phyloP scores from a whole-genome alignment of 1,284 basidiomycete species.

The Cystobasidium sp. region DNA sequence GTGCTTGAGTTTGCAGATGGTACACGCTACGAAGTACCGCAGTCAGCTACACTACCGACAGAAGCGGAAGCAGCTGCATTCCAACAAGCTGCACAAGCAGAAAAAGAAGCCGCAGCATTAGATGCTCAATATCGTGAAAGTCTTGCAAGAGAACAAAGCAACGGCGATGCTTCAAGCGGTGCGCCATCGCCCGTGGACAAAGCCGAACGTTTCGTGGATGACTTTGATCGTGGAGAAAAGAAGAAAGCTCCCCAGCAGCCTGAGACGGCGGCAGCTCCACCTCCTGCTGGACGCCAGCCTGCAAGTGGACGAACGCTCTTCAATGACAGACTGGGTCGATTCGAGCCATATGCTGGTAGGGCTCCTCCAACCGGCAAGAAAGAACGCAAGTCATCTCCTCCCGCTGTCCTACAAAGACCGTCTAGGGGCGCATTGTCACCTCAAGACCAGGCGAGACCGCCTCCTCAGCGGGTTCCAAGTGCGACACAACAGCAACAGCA shows the following conservation, averaged over 20 bases:
- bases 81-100: slow-evolving; percentile 7
- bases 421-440: neutral
- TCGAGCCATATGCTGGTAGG: slow-evolving; percentile 46
- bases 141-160: slow-evolving; percentile 3
- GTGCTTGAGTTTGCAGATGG: slow-evolving; percentile 93
- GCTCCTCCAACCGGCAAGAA: neutral
- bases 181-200: slow-evolving; percentile 1
- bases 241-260: neutral
- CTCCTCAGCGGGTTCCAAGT: neutral
- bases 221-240: slow-evolving; percentile 27
- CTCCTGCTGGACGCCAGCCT: slow-evolving; percentile 14
- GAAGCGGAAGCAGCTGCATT: slow-evolving; percentile 55
- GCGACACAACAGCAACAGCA: neutral
- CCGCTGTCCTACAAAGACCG: slow-evolving; percentile 6
- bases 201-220: slow-evolving; percentile 36
- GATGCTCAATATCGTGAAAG: neutral
- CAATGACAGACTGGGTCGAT: slow-evolving; percentile 55
- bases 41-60: slow-evolving; percentile 56
- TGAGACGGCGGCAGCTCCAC: neutral
- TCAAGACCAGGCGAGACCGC: slow-evolving; percentile 5
- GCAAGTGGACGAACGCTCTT: slow-evolving; percentile 57
- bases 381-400: slow-evolving; percentile 3
- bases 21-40: slow-evolving; percentile 75
- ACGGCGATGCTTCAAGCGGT: neutral
- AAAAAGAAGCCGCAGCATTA: slow-evolving; percentile 6